A percentile compares a stretch with the other conserved stretches of the same genome.
phyloP scores from a whole-genome alignment of 2,329 filamentous ascomycete species.

The Coniochaeta sp. region DNA sequence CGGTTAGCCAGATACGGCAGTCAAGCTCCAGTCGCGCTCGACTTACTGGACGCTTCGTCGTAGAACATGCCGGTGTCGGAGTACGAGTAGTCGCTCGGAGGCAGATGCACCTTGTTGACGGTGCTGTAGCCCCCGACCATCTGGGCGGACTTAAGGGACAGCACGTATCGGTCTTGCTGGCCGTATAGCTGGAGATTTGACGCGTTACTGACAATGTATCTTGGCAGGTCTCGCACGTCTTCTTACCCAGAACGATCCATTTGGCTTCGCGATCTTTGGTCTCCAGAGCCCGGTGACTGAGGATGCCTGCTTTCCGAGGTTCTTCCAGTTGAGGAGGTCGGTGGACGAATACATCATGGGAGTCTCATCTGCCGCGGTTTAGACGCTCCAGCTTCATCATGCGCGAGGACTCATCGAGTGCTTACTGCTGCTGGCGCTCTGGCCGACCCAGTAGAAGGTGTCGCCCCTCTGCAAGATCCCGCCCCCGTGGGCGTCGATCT shows the following conservation, averaged over 20 bases:
- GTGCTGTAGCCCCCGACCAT: conserved; percentile 23
- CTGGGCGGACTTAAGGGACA: conserved; percentile 24
- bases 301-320: conserved; percentile 23
- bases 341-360: conserved; percentile 30
- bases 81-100: conserved; percentile 28
- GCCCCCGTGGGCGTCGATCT: conserved; percentile 32
- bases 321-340: conserved; percentile 31
- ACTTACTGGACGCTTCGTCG: conserved; percentile 19
- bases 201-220: not conserved
- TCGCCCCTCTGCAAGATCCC: conserved; percentile 25
- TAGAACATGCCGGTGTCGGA: conserved; percentile 32
- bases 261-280: conserved; percentile 32
- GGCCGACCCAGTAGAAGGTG: conserved; percentile 33
- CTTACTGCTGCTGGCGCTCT: conserved; percentile 23
- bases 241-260: conserved; percentile 27
- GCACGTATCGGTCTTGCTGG: conserved; percentile 29
- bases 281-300: conserved; percentile 29
- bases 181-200: conserved; percentile 23
- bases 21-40: not conserved
- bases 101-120: conserved; percentile 24
- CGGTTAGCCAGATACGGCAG: not conserved
- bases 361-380: conserved; percentile 18
- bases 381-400: not conserved
- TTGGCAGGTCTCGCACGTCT: not conserved
- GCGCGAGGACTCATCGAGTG: not conserved